phyloP scores from a whole-genome alignment of 805 yeast genomes.

The Wickerhamiella qilinensis region DNA sequence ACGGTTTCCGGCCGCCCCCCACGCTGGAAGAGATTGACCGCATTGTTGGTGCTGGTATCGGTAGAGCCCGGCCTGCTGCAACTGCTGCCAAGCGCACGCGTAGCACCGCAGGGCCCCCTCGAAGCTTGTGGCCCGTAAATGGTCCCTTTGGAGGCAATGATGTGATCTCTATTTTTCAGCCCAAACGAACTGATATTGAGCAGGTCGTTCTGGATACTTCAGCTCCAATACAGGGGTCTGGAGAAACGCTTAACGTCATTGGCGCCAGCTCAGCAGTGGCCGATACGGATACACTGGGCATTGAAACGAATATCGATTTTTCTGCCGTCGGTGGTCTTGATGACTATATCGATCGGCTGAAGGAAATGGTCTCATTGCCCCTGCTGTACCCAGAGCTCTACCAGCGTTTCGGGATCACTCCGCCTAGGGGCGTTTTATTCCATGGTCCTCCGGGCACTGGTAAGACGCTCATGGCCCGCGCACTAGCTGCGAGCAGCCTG shows the following conservation, averaged over 20 bases:
- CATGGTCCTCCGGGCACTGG: conserved; percentile 99
- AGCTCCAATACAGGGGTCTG: background rate
- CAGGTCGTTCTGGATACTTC: background rate
- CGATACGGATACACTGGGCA: conserved; percentile 68
- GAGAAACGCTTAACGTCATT: conserved; percentile 29
- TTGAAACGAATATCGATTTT: conserved; percentile 72
- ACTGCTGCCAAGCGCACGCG: background rate
- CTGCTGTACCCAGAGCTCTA: conserved; percentile 86
- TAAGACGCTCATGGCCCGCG: conserved; percentile 94
- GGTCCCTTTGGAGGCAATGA: conserved; percentile 98
- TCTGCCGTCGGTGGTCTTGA: conserved; percentile 83
- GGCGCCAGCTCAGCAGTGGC: conserved; percentile 27
- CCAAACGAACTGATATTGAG: conserved; percentile 3
- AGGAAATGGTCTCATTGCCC: conserved; percentile 94
- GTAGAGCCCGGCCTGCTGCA: too few relatives aligned
- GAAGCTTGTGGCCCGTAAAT: conserved; percentile 77
- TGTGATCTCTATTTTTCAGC: conserved; percentile 53
- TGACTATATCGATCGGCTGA: conserved; percentile 75
- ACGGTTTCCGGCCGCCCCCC: conserved; percentile 16
- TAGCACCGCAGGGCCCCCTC: conserved; percentile 18
- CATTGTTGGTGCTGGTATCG: background rate
- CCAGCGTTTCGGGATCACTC: conserved; percentile 76
- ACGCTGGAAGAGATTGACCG: conserved; percentile 12
- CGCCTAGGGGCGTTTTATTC: conserved; percentile 92
- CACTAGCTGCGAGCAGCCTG: conserved; percentile 88